Evolutionary conservation across 768 basidiomycete genomes (phyloP), one percentile per base, ranked within the genome.

Genomic region (Termitomyces sp.): DNA sequence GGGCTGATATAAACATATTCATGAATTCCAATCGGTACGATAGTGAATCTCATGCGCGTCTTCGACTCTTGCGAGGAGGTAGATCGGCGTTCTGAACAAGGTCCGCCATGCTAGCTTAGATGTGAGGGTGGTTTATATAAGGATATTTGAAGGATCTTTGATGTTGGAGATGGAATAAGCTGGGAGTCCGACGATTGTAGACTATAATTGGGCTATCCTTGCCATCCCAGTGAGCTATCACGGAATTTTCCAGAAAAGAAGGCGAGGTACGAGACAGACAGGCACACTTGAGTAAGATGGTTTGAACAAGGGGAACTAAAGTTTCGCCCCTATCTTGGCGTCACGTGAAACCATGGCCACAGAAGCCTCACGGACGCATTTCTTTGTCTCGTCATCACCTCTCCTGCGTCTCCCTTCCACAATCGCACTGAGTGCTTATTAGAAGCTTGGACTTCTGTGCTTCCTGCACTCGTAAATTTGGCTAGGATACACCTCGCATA

Each of bases 311-410:
- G 25, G 25, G 46, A 47, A 11, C 15, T 20, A n/a, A 20, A 25
- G 25, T 25, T 25, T 36, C 9, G 38, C 31, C 42, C 55, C 42
- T 43, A 45, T 43, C n/a, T 43, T 4, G 15, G 5, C 11, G 31
- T 43, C 55, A 56, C 55, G 55, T 56, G 55, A 29, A 4, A 8
- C 10, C 4, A 45, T 56, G 32, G 54, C 53, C 53, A 38, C 7
- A 25, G 38, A 29, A n/a, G 58, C 58, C 54, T 59, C 60, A 54
- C 60, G 57, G 50, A 29, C 42, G 36, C 60, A 42, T 46, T 52
- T 57, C 55, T 43, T 46, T 50, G 66, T 62, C 66, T 67, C 66
- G 66, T 67, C 66, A 67, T 67, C 66, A 67, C 60, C 57, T 60
- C 42, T 52, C 54, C 57, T 62, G 45, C 48, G 40, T 55, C 40